Evolutionary conservation across 192 early-diverging fungal species (phyloP), one percentile per base, ranked within the genome.

Genomic region (Backusella luteola): DNA sequence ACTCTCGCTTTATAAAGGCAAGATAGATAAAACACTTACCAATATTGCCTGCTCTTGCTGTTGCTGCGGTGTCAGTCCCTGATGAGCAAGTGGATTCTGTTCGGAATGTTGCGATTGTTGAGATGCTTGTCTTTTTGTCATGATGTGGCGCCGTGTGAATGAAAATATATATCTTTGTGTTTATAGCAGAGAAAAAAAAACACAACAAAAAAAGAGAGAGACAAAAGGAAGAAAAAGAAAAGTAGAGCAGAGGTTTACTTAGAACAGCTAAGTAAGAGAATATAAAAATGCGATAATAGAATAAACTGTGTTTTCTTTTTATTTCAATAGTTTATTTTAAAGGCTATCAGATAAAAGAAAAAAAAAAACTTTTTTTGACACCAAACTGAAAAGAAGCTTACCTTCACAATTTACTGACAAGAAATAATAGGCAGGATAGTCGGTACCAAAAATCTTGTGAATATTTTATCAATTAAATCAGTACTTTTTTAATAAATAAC

Each of bases 91-190:
- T 26, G 23, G n/a, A 59, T 11, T 59, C 21, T 29, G 56, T 21
- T 59, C 56, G 19, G 56, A 59, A 59, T 59, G 21, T 59, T 59
- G 56, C 56, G 56, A 29, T 59, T 59, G 56, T 59, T 59, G 56
- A 59, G 56, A 59, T 29, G 56, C 56, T 59, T 59, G 56, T 59
- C 56, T 59, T 59, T 59, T 59, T 59, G 56, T 59, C 56, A 59
- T 59, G 56, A 59, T 59, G 56, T 59, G 56, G 56, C 56, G 56
- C 21, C 56, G 56, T 59, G 56, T 59, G 56, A 59, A 59, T 59
- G 56, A 9, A 26, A 59, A 26, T 26, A 59, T 26, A 26, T 0
- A 26, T 6, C 12, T 12, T 59, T 59, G 56, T 12, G 23, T 59
- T 26, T 26, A 59, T 26, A 23, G 4, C 3, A 59, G 11, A 56